These are phyloP conservation scores for Leccinum uliginosum DNA, from an alignment of 768 basidiomycete genomes.

Conservation along the genomic window DNA sequence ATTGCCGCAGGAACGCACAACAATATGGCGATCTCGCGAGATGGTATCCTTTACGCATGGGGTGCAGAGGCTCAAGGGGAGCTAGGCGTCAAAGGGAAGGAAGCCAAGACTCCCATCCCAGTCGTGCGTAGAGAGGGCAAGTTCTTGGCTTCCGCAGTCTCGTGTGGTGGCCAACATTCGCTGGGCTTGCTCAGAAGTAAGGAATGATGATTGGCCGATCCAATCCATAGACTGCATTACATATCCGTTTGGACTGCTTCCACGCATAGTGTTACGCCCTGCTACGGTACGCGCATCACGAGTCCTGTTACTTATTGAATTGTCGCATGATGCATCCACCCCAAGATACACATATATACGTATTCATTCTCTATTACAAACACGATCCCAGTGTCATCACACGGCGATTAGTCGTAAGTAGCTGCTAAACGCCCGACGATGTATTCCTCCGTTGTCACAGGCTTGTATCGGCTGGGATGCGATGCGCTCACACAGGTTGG, in stretches of 20 bases:
- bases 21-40: conserved; percentile 64
- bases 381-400: neutral
- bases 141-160: conserved; percentile 46
- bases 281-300: conserved; percentile 15
- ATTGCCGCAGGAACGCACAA: conserved; percentile 70
- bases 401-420: conserved; percentile 43
- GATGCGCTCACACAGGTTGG: conserved; percentile 46
- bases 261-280: conserved; percentile 12
- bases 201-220: conserved; percentile 17
- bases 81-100: conserved; percentile 59
- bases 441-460: conserved; percentile 71
- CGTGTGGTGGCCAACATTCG: conserved; percentile 79
- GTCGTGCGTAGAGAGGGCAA: conserved; percentile 71
- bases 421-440: conserved; percentile 66
- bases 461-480: conserved; percentile 62
- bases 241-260: conserved; percentile 17
- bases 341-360: conserved; percentile 13
- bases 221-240: conserved; percentile 9
- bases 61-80: conserved; percentile 78
- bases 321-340: conserved; percentile 13
- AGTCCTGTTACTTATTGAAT: conserved; percentile 16
- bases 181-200: conserved; percentile 70
- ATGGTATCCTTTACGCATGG: conserved; percentile 71
- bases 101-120: conserved; percentile 58
- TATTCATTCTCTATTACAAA: conserved; percentile 3